Conservation (phyloP, 225 moss, liverwort and hornwort species). For the Polytrichum commune region DNA sequence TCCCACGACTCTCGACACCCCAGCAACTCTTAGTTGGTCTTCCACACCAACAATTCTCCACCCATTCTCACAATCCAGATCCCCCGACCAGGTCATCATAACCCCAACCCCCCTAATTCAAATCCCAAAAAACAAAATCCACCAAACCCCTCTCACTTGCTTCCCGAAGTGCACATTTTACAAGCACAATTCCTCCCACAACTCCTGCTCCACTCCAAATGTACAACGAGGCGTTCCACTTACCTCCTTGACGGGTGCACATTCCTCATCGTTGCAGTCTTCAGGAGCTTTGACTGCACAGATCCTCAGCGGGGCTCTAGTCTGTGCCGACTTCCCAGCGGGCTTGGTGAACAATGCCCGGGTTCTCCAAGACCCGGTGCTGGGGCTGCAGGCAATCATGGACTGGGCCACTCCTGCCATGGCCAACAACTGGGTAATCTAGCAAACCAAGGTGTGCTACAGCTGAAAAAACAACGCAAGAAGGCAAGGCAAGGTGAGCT, state of each 20-base stretch:
- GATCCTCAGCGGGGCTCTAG: constrained; percentile 21
- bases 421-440: constrained; percentile 13
- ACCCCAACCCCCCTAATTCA: no score
- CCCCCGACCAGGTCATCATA: background rate
- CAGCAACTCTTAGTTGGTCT: no score
- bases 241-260: constrained; percentile 72
- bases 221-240: background rate
- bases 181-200: no score
- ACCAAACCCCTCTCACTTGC: no score
- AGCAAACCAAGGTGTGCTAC: background rate
- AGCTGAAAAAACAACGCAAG: background rate
- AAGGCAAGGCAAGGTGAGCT: background rate
- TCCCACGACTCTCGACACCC: background rate
- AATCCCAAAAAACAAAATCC: no score
- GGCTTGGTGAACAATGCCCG: background rate
- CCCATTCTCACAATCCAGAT: background rate
- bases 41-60: background rate
- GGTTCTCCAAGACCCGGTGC: constrained; percentile 10
- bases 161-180: no score
- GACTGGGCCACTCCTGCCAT: constrained; percentile 49
- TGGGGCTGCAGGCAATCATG: constrained; percentile 33
- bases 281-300: constrained; percentile 54
- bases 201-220: no score
- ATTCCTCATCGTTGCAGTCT: constrained; percentile 77
- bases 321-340: background rate